Evolutionary conservation across 2,329 filamentous ascomycete species (phyloP).

Genomic region (Ophiostoma triangulosporum): DNA sequence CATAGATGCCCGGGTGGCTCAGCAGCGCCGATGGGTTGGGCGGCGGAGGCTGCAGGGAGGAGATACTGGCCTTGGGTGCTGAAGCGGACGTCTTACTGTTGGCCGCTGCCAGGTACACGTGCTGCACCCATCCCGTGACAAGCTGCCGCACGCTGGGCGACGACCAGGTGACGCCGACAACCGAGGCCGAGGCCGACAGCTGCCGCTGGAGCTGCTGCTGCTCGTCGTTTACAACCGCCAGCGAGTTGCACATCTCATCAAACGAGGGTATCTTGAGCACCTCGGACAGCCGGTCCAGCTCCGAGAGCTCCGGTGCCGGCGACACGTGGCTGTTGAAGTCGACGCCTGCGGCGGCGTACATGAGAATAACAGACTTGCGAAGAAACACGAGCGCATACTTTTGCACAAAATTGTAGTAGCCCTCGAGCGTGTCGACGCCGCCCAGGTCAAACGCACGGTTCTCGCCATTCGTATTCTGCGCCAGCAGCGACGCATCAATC

Average conservation of each 20-base stretch:
- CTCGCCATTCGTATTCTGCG: conserved; percentile 19
- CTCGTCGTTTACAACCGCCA: conserved; percentile 27
- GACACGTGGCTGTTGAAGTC: conserved; percentile 65
- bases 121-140: conserved; percentile 59
- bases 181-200: background rate
- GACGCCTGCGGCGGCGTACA: conserved; percentile 79
- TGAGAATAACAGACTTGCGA: conserved; percentile 68
- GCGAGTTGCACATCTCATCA: conserved; percentile 58
- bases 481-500: conserved; percentile 21
- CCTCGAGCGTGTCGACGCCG: conserved; percentile 37
- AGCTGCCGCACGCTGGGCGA: conserved; percentile 19
- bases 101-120: conserved; percentile 24
- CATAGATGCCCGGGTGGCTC: conserved; percentile 83
- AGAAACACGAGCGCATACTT: conserved; percentile 86
- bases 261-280: conserved; percentile 64
- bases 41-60: conserved; percentile 11
- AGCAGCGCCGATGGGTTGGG: conserved; percentile 29
- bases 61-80: background rate
- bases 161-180: background rate
- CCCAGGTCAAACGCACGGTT: conserved; percentile 42
- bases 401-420: conserved; percentile 48
- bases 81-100: conserved; percentile 1
- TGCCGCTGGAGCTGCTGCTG: background rate
- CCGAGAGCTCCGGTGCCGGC: conserved; percentile 50
- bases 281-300: conserved; percentile 70